Base-by-base conservation (phyloP, 116 monocot genomes). In the Phalaenopsis hybrid region DNA sequence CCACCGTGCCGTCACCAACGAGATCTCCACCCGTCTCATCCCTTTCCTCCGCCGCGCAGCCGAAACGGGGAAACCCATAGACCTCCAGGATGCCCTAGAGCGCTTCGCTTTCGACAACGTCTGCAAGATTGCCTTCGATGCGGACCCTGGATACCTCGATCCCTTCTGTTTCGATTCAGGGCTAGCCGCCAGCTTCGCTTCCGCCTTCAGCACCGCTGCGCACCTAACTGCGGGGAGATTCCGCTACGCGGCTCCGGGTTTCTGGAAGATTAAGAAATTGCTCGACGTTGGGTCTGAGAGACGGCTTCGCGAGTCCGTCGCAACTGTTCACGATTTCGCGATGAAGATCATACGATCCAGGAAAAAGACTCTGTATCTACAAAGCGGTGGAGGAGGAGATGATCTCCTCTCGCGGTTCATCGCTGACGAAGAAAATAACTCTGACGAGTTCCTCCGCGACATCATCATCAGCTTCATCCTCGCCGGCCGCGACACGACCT, bases 51-150 rank as follows among this genome's bases (percentile, higher is more conserved):
- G 31, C 31, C 31, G 31, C 31, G 31, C 31, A 31, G 31, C 31
- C 31, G 31, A 31, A 31, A 31, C 31, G 0, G 31, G 31, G 31
- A 31, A 31, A 31, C 31, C 31, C 31, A 31, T 31, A 31, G 31
- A 31, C 31, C 82, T 87, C 46, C 91, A 91, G 49, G 89, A 89
- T 59, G 58, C 85, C n/a, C 85, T 91, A 16, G 85, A 87, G 52
- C 84, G 89, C 44, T 91, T 89, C 80, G 82, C 84, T 23, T 91
- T 91, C 78, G 87, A 89, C 63, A 85, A 79, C 75, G 78, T 89
- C 46, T 91, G 83, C 89, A 51, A 76, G 63, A 75, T 89, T 3
- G 85, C 81, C n/a, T 88, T 88, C 80, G 85, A 57, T 3, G 73
- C 43, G 15, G 88, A 88, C 44, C 81, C 88, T 0, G 80, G 80